Conservation (phyloP, 2,329 filamentous ascomycete species). For the Fusarium austroafricanum region DNA sequence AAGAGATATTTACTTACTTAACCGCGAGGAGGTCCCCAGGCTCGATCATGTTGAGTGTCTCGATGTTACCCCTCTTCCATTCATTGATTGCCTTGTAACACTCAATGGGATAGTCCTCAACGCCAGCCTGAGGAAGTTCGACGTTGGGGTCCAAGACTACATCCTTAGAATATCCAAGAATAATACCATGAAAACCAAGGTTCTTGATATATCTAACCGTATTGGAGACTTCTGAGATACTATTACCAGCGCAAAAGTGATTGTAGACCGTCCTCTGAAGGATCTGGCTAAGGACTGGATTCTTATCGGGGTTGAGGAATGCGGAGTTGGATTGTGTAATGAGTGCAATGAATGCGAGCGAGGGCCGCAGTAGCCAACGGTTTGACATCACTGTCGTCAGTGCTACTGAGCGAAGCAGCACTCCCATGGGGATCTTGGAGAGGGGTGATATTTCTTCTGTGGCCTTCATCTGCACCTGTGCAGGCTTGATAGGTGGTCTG, state of each 20-base stretch:
- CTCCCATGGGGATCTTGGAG: conserved; percentile 39
- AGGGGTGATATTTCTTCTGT: conserved; percentile 14
- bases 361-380: conserved; percentile 40
- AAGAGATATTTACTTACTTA: conserved; percentile 56
- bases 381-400: conserved; percentile 47
- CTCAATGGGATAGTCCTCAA: conserved; percentile 19
- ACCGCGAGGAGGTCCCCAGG: conserved; percentile 68
- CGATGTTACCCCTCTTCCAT: conserved; percentile 65
- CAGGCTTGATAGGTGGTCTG: conserved; percentile 13
- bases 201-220: conserved; percentile 59
- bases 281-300: conserved; percentile 53
- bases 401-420: conserved; percentile 41
- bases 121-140: conserved; percentile 8
- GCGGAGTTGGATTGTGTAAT: conserved; percentile 45
- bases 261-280: conserved; percentile 62
- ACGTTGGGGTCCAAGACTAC: conserved; percentile 51
- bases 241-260: conserved; percentile 67
- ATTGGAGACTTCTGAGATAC: conserved; percentile 57
- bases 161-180: conserved; percentile 65
- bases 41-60: conserved; percentile 63
- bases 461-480: accelerated
- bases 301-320: conserved; percentile 59
- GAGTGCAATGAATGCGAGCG: conserved; percentile 40
- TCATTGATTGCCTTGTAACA: conserved; percentile 49
- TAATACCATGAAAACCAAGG: conserved; percentile 64